Percentiles rank a stretch among this genome's conserved stretches.
Evolutionary conservation across 805 yeast genomes (phyloP).

Genomic region (Cyberlindnera suaveolens): DNA sequence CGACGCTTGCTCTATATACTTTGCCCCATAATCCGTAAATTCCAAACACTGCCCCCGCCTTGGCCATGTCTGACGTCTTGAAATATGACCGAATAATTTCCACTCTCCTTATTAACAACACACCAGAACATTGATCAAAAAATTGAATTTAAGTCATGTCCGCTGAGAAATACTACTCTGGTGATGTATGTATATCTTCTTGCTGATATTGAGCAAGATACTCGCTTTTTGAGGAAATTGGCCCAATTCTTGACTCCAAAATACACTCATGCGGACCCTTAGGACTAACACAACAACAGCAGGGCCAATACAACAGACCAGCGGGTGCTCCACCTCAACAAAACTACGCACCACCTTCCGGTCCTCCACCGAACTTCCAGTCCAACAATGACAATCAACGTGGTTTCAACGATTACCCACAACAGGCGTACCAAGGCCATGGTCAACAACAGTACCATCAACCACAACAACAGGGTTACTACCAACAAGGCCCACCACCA

Average conservation of each 20-base stretch:
- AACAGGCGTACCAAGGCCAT: conserved; percentile 12
- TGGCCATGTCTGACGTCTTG: too few relatives aligned
- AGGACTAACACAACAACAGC: neutral
- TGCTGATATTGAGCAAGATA: neutral
- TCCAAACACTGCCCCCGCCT: too few relatives aligned
- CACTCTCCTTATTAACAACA: neutral
- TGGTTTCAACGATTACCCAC: conserved; percentile 21
- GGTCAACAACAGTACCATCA: conserved; percentile 13
- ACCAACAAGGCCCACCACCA: conserved; percentile 29
- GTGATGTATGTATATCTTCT: conserved; percentile 7
- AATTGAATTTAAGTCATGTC: conserved; percentile 13
- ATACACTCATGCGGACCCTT: too few relatives aligned
- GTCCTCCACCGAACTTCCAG: conserved; percentile 12
- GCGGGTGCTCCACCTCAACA: conserved; percentile 1
- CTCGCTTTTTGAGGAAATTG: too few relatives aligned
- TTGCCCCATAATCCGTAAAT: too few relatives aligned
- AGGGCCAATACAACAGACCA: conserved; percentile 4
- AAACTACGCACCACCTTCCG: conserved; percentile 16
- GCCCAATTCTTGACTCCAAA: too few relatives aligned
- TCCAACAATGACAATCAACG: conserved; percentile 12
- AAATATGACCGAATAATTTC: neutral
- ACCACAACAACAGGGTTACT: conserved; percentile 27
- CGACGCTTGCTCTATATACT: too few relatives aligned
- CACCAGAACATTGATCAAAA: neutral
- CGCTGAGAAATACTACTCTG: conserved; percentile 21